These are phyloP conservation scores for Ustilago lituana DNA, from an alignment of 1,284 basidiomycete genomes.

Conservation along the genomic window DNA sequence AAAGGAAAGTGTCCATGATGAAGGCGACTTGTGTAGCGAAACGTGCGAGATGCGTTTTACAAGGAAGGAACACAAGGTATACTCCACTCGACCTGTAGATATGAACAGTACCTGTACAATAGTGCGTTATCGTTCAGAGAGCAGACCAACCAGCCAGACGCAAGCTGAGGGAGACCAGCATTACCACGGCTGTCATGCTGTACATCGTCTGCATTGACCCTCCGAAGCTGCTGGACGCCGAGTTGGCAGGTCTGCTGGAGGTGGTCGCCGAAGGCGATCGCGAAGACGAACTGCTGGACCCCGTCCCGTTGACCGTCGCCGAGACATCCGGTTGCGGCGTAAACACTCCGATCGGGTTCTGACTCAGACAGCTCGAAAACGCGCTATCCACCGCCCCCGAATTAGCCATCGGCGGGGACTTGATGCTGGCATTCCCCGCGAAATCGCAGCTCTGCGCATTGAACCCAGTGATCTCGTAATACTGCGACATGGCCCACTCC, in stretches of 20 bases:
- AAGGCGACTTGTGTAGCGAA: background rate
- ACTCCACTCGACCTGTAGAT: too few species aligned
- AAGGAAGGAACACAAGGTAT: too few species aligned
- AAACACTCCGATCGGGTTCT: conserved; percentile 70
- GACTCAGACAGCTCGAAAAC: conserved; percentile 77
- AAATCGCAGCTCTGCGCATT: conserved; percentile 76
- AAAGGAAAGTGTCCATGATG: background rate
- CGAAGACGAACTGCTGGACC: background rate
- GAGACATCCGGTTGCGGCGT: conserved; percentile 14
- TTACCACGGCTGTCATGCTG: too few species aligned
- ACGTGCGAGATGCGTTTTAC: too few species aligned
- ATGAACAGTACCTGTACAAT: too few species aligned
- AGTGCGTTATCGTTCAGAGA: too few species aligned
- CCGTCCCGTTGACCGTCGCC: conserved; percentile 2
- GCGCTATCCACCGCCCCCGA: conserved; percentile 73
- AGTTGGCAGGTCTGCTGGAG: background rate
- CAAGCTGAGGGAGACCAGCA: too few species aligned
- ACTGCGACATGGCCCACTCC: conserved; percentile 80
- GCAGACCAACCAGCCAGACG: too few species aligned
- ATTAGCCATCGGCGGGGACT: conserved; percentile 72
- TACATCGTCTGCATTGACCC: too few species aligned
- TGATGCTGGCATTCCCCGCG: conserved; percentile 82
- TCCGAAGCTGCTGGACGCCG: background rate
- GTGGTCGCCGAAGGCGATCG: conserved; percentile 1
- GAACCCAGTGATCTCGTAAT: conserved; percentile 76